Evolutionary conservation across 2,329 filamentous ascomycete species (phyloP).

Genomic region (Dothideomycetes sp.): DNA sequence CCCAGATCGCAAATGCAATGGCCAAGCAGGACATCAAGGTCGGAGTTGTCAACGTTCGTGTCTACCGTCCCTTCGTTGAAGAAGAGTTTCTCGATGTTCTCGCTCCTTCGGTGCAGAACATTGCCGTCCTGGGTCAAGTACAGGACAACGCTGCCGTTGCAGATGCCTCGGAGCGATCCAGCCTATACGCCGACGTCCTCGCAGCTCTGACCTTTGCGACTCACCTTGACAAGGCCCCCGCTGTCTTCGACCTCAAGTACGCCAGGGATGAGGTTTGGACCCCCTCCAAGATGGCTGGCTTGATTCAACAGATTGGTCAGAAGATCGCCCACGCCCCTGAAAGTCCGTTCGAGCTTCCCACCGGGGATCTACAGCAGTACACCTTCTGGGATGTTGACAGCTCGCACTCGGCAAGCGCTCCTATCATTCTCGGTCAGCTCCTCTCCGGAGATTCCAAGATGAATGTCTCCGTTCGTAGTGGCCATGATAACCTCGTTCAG

Average conservation of each 20-base stretch:
- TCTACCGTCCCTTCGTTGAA: constrained; percentile 93
- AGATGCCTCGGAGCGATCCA: constrained; percentile 70
- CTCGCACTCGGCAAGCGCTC: constrained; percentile 55
- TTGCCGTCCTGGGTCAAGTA: constrained; percentile 87
- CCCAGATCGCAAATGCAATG: constrained; percentile 66
- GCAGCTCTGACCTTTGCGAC: constrained; percentile 71
- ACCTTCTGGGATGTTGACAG: constrained; percentile 87
- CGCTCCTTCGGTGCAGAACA: constrained; percentile 60
- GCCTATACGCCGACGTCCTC: constrained; percentile 82
- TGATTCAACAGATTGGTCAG: constrained; percentile 36
- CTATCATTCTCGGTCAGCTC: constrained; percentile 49
- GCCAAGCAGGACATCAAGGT: constrained; percentile 64
- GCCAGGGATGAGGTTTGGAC: constrained; percentile 59
- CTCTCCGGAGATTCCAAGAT: constrained; percentile 48
- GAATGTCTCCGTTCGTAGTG: constrained; percentile 49
- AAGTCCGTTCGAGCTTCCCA: constrained; percentile 30
- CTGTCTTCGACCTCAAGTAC: constrained; percentile 82
- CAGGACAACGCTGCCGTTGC: constrained; percentile 58
- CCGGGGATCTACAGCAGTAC: constrained; percentile 59
- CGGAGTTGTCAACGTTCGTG: constrained; percentile 79
- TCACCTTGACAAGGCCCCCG: constrained; percentile 50
- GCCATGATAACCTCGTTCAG: constrained; percentile 52
- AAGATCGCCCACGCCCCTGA: constrained; percentile 24
- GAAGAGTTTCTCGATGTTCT: constrained; percentile 80
- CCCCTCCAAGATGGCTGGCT: constrained; percentile 38